These are phyloP conservation scores for Phanerochaete carnosa DNA, from an alignment of 768 basidiomycete species.

Conservation along the genomic window DNA sequence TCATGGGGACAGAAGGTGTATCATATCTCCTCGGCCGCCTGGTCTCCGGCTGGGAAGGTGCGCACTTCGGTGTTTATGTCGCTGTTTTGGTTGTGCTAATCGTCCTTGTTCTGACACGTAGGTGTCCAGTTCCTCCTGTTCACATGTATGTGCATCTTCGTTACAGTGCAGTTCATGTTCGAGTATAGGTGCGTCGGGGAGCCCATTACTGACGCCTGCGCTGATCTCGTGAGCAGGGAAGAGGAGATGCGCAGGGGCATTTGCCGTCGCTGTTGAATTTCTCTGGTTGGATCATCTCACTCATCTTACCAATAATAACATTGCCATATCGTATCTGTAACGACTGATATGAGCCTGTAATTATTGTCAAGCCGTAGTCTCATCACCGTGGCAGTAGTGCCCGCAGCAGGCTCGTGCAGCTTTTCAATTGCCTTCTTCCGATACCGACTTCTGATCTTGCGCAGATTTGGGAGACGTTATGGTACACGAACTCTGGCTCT, in stretches of 20 bases:
- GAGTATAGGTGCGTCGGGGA: slow-evolving; percentile 73
- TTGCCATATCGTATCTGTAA: no score
- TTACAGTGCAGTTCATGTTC: slow-evolving; percentile 90
- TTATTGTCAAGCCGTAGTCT: no score
- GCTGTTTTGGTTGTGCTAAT: neutral
- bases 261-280: slow-evolving; percentile 19
- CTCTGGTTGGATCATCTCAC: neutral
- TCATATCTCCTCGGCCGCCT: slow-evolving; percentile 62
- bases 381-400: no score
- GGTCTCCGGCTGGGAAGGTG: slow-evolving; percentile 65
- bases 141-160: slow-evolving; percentile 65
- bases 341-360: no score
- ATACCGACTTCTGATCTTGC: no score
- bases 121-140: slow-evolving; percentile 64
- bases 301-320: no score
- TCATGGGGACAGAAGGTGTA: slow-evolving; percentile 81
- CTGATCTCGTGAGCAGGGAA: slow-evolving; percentile 19
- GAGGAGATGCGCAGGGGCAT: slow-evolving; percentile 30
- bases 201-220: neutral
- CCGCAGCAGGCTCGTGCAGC: no score
- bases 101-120: slow-evolving; percentile 21
- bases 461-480: no score
- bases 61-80: neutral
- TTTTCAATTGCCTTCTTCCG: no score
- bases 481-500: no score